Percentiles rank a stretch among this genome's conserved stretches.
Evolutionary conservation across 306 rosid genomes (phyloP).

Genomic region (Sechiopsis laciniata): DNA sequence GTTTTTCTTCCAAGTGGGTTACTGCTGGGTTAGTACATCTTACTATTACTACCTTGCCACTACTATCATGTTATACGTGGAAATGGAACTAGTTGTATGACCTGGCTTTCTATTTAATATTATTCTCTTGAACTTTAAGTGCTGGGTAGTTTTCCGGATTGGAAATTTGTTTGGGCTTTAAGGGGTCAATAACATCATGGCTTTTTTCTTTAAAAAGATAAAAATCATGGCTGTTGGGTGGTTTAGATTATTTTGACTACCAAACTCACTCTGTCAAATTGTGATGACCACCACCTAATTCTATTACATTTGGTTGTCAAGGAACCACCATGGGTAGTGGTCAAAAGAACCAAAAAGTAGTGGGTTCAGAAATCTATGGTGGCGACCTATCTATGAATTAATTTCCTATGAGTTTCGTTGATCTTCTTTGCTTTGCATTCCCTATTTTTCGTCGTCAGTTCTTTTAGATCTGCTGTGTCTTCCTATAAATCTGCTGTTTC

Average conservation of each 20-base stretch:
- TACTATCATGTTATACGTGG: not conserved
- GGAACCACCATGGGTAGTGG: too few relatives aligned
- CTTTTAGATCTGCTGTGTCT: too few relatives aligned
- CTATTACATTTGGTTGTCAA: too few relatives aligned
- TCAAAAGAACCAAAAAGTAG: too few relatives aligned
- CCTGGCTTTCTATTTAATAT: not conserved
- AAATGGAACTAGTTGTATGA: constrained; percentile 1
- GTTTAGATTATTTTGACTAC: not conserved
- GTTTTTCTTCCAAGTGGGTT: not conserved
- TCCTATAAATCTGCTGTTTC: not conserved
- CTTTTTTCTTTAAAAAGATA: too few relatives aligned
- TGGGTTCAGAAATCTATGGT: too few relatives aligned
- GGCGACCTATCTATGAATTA: too few relatives aligned
- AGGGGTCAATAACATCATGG: not conserved
- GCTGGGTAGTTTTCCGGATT: not conserved
- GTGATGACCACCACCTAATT: too few relatives aligned
- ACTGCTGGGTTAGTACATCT: not conserved
- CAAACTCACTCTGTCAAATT: not conserved
- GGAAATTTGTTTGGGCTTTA: not conserved
- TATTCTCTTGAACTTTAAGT: constrained; percentile 7
- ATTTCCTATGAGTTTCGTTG: too few relatives aligned
- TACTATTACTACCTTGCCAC: not conserved
- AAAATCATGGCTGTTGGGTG: not conserved
- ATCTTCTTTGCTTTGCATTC: not conserved
- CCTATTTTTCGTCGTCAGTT: not conserved